phyloP scores from a whole-genome alignment of 1,284 basidiomycete genomes.

The Sanguinoderma infundibulare region DNA sequence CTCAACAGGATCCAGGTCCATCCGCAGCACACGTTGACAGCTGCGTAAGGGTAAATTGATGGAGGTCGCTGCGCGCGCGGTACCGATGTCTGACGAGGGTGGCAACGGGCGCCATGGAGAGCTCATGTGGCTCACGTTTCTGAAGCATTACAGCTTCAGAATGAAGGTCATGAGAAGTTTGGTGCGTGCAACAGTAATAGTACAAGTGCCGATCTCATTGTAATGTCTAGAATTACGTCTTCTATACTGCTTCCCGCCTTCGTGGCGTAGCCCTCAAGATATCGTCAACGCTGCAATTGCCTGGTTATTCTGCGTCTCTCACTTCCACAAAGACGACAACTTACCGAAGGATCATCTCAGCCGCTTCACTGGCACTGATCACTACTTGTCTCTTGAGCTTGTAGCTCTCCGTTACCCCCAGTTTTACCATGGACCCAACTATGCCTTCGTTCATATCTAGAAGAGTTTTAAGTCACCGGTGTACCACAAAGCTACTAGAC shows the following conservation, averaged over 20 bases:
- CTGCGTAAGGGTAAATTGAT: no score
- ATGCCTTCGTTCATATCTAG: constrained; percentile 87
- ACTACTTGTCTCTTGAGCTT: constrained; percentile 98
- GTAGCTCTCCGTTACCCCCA: constrained; percentile 95
- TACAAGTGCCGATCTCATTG: no score
- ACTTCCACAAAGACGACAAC: constrained; percentile 35
- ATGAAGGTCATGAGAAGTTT: no score
- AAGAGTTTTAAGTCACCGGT: neutral
- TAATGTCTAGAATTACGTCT: neutral
- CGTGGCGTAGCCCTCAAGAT: constrained; percentile 32
- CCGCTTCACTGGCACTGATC: constrained; percentile 92
- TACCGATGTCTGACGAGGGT: no score
- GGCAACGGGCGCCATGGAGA: no score
- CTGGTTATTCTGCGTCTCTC: neutral
- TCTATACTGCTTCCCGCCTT: constrained; percentile 32
- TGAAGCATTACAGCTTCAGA: no score
- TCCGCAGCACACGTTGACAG: no score
- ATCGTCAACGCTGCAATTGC: constrained; percentile 28
- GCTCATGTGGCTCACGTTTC: no score
- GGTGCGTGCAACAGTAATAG: no score
- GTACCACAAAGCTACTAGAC: neutral
- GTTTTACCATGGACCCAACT: constrained; percentile 86
- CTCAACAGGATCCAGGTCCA: no score
- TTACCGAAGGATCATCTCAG: constrained; percentile 97
- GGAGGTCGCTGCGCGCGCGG: no score